Percentiles rank a stretch among this genome's conserved stretches.
Evolutionary conservation across 2,329 filamentous ascomycete species (phyloP).

Genomic region (Phyllachora maydis): DNA sequence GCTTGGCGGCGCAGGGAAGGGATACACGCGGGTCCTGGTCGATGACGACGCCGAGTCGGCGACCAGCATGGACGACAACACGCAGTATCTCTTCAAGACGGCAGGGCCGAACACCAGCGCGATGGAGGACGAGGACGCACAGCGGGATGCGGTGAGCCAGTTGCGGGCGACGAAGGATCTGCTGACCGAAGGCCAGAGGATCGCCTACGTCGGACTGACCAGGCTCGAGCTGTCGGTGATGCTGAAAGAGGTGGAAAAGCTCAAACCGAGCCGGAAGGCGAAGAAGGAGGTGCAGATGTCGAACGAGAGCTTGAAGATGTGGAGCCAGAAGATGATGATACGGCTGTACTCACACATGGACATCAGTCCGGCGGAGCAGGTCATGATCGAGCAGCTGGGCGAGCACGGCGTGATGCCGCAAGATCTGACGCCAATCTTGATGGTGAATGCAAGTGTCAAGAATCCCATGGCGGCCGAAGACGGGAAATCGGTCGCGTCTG

Average conservation of each 20-base stretch:
- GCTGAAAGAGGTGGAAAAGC: slow-evolving; percentile 41
- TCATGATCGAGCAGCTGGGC: slow-evolving; percentile 96
- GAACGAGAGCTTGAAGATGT: slow-evolving; percentile 73
- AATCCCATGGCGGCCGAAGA: slow-evolving; percentile 57
- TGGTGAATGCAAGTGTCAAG: slow-evolving; percentile 80
- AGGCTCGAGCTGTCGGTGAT: slow-evolving; percentile 64
- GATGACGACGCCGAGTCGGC: slow-evolving; percentile 89
- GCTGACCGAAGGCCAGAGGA: slow-evolving; percentile 82
- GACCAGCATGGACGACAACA: slow-evolving; percentile 95
- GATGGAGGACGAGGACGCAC: slow-evolving; percentile 55
- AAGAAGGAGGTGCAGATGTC: slow-evolving; percentile 54
- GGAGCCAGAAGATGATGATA: slow-evolving; percentile 97
- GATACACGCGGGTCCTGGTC: slow-evolving; percentile 85
- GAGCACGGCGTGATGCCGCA: slow-evolving; percentile 74
- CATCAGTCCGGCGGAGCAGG: slow-evolving; percentile 71
- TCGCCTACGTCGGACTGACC: slow-evolving; percentile 86
- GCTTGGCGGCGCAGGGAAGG: slow-evolving; percentile 77
- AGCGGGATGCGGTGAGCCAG: slow-evolving; percentile 69
- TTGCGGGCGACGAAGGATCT: slow-evolving; percentile 93
- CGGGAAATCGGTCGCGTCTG: slow-evolving; percentile 1
- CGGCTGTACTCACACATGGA: slow-evolving; percentile 93
- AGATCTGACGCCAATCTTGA: slow-evolving; percentile 70
- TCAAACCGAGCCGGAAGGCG: slow-evolving; percentile 36
- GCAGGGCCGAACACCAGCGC: slow-evolving; percentile 24
- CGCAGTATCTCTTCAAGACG: slow-evolving; percentile 82